Evolutionary conservation across 805 yeast genomes (phyloP), one percentile per base, ranked within the genome.

Genomic region (Candida parachauliodes): DNA sequence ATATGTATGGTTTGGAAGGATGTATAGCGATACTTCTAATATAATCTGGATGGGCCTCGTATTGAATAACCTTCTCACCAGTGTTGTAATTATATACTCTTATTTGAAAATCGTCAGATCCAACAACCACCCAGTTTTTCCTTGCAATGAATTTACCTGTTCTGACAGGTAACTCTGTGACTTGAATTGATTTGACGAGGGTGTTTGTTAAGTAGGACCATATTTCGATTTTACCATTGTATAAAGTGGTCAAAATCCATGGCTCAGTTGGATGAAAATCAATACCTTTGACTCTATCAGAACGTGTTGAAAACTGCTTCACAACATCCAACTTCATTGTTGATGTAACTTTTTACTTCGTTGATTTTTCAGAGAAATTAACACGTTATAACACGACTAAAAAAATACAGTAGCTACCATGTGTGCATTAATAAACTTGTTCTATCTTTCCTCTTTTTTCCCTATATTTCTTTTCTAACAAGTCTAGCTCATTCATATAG

Each of bases 191-290:
- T 67, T 88, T 87, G 49, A 93, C 91, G 32, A 85, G 71, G 21
- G 88, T 65, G 41, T 77, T 77, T 30, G 97, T 87, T 54, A 88
- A 96, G 52, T 86, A 88, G 38, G 94, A 84, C 95, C 95, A 88
- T 57, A 91, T 87, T 65, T 89, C 97, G 39, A 88, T 79, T 59
- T 76, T 77, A 49, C 96, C 98, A 35, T 89, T 84, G 64, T 86
- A 88, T 42, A 87, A 71, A n/a, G 96, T 88, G 37, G 91, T 82
- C 54, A 88, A 71, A 36, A 88, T 80, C 98, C 98, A 91, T 37
- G 98, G 98, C 62, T 93, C 98, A 15, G 89, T 73, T 17, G 98
- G 98, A 61, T 93, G 99, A 73, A 93, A 85, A 65, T 93, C 99
- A 56, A 93, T 83, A 34, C 96, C 97, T 65, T 93, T 93, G 59